Conservation (phyloP, 345 rosid genomes). For the Brassica carinata region DNA sequence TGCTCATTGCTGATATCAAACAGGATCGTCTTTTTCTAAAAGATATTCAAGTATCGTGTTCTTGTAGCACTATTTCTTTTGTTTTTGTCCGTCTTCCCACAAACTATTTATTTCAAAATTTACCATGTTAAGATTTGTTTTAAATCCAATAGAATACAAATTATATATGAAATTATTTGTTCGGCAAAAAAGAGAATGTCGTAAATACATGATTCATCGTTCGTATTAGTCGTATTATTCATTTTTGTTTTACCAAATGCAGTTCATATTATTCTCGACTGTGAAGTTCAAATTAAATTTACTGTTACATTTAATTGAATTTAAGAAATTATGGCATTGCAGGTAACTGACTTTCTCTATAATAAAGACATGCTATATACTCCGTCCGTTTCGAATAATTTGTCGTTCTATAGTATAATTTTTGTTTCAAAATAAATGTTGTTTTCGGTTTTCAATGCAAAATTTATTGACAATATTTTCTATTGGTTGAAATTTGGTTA, state of each 20-base stretch:
- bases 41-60: constrained; percentile 8
- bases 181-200: background rate
- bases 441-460: no score
- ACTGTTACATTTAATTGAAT: background rate
- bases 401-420: no score
- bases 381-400: no score
- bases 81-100: background rate
- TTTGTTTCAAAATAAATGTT: no score
- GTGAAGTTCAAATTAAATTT: background rate
- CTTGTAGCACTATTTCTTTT: background rate
- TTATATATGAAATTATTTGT: background rate
- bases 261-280: background rate
- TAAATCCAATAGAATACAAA: background rate
- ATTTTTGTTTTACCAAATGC: background rate
- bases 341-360: constrained; percentile 34
- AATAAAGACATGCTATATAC: constrained; percentile 25
- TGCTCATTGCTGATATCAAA: constrained; percentile 23
- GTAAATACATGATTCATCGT: background rate
- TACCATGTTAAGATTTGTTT: background rate
- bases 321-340: constrained; percentile 23
- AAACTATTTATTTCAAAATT: background rate
- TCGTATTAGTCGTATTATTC: background rate
- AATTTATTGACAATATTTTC: no score
- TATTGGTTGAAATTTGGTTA: no score
- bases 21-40: constrained; percentile 1